Evolutionary conservation across 2,329 filamentous ascomycete species (phyloP).

Genomic region (Lasiodiplodia gonubiensis): DNA sequence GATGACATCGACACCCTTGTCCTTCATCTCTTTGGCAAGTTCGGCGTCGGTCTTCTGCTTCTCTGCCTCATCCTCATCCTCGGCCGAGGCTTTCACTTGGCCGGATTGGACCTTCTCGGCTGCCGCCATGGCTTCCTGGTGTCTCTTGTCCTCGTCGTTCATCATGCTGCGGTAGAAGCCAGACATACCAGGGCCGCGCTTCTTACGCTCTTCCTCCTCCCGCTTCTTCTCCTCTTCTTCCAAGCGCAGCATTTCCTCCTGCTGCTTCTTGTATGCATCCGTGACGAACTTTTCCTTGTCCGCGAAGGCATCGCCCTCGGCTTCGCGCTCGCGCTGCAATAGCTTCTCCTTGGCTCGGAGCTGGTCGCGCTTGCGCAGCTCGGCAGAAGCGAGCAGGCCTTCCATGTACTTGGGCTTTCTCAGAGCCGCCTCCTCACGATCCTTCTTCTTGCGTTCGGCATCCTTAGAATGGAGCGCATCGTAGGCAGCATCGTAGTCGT

Average conservation of each 20-base stretch:
- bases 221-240: slow-evolving; percentile 73
- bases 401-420: slow-evolving; percentile 80
- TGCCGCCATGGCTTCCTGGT: slow-evolving; percentile 72
- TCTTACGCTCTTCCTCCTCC: slow-evolving; percentile 71
- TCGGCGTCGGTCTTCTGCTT: slow-evolving; percentile 65
- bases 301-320: slow-evolving; percentile 79
- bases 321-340: slow-evolving; percentile 76
- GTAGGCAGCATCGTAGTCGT: slow-evolving; percentile 85
- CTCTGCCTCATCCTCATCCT: slow-evolving; percentile 48
- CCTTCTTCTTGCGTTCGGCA: slow-evolving; percentile 62
- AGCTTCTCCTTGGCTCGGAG: slow-evolving; percentile 81
- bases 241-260: slow-evolving; percentile 72
- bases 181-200: slow-evolving; percentile 73
- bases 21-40: slow-evolving; percentile 70
- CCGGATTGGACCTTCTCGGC: slow-evolving; percentile 51
- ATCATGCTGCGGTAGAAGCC: slow-evolving; percentile 79
- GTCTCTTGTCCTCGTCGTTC: slow-evolving; percentile 71
- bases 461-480: slow-evolving; percentile 69
- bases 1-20: slow-evolving; percentile 66
- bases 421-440: slow-evolving; percentile 60
- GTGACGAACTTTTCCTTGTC: slow-evolving; percentile 89
- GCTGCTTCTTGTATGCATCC: slow-evolving; percentile 79
- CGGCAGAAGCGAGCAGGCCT: slow-evolving; percentile 73
- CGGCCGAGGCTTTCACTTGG: slow-evolving; percentile 38
- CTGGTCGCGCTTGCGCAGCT: slow-evolving; percentile 77